A percentile compares a stretch with the other conserved stretches of the same genome.
Conservation (phyloP, 805 yeast species). For the Suhomyces faveliae region DNA sequence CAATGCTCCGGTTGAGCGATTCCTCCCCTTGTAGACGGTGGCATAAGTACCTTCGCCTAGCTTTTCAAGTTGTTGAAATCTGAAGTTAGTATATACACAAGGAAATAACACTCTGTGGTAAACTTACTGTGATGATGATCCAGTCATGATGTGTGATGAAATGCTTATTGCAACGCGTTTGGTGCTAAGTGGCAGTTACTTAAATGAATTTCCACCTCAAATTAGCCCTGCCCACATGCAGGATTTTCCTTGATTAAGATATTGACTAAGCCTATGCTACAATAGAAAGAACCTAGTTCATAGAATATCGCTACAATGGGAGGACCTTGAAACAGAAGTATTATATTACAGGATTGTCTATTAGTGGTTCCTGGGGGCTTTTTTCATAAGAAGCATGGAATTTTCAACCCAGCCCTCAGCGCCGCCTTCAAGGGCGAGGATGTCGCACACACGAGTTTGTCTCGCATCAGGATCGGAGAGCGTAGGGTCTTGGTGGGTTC, state of each 20-base stretch:
- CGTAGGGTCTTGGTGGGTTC: conserved; percentile 38
- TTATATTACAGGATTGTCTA: neutral
- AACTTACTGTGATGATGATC: conserved; percentile 46
- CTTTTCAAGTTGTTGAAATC: conserved; percentile 66
- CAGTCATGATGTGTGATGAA: conserved; percentile 26
- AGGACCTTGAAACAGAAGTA: neutral
- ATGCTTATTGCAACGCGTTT: neutral
- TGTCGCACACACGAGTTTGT: conserved; percentile 50
- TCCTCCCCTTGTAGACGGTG: conserved; percentile 94
- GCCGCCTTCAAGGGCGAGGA: conserved; percentile 78
- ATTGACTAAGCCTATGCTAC: neutral
- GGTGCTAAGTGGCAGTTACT: neutral
- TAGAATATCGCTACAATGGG: too few relatives aligned
- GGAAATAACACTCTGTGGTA: neutral
- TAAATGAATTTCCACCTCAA: neutral
- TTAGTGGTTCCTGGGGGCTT: conserved; percentile 70
- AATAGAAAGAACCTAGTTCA: neutral
- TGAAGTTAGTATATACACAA: conserved; percentile 15
- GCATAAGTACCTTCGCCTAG: conserved; percentile 97
- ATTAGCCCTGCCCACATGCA: neutral
- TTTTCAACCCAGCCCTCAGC: conserved; percentile 89
- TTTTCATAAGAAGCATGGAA: conserved; percentile 66
- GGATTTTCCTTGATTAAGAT: conserved; percentile 1
- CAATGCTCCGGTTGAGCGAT: conserved; percentile 78
- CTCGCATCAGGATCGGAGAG: conserved; percentile 28